Base-by-base conservation (phyloP, 2,329 filamentous ascomycete species). In the Aspergillus eucalypticola region DNA sequence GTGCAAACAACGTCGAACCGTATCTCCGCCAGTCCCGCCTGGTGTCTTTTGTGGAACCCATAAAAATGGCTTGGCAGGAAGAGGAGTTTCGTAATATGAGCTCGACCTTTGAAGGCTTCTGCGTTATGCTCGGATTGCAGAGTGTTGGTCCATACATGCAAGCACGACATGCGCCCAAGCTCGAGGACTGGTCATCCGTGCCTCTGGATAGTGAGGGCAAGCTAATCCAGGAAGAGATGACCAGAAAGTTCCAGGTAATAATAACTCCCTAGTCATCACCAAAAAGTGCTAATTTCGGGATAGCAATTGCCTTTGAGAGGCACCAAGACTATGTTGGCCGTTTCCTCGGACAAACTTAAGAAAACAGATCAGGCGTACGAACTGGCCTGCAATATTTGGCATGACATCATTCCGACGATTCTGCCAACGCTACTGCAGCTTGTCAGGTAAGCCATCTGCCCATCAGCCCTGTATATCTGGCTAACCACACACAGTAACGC, bases 271-370 rank as follows among this genome's bases (percentile, higher is more conserved):
- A 10, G 11, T 19, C 23, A 15, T n/a, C 13, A 8, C 2, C 44
- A 3, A 11, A 8, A 19, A 3, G 42, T 46, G 50, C 60, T 69
- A 35, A 69, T 46, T 23, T 1, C 6, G 39, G 10, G 42, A n/a
- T 65, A 90, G 83, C 82, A 84, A 60, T 78, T 98, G 13, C 95
- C 95, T 3, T 78, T 99, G 44, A 87, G 94, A 59, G 85, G 90
- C 6, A 97, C 94, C 1, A 97, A 97, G 73, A 92, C 91, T 0
- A 90, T 98, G 71, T 79, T 99, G n/a, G 90, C 90, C 1, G 94
- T 93, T 52, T 96, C 94, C 0, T 94, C 95, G 0, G 96, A 99
- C 67, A 92, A 92, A 71, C 78, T 98, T 7, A 89, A 92, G 52
- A 90, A 90, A 67, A 84, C 84, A 5, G 88, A 90, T 4, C 79